Base-by-base conservation (phyloP, 441 rosid genomes). In the Mallotus repandus region DNA sequence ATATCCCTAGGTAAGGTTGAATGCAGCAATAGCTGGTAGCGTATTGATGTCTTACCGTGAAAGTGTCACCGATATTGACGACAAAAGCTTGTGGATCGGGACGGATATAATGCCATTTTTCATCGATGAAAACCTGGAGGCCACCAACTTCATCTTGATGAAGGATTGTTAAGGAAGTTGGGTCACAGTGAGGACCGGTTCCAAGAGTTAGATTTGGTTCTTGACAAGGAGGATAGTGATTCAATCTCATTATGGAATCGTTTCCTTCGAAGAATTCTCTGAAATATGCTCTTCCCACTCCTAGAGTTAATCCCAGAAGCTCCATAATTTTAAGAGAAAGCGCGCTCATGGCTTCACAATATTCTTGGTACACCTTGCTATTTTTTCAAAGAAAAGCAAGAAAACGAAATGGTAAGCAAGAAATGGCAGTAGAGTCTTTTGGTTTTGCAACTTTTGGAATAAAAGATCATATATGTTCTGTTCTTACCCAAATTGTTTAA, bases 131-230 rank as follows among this genome's bases (percentile, higher is more conserved):
- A 49, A 95, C 99, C 77, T 95, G 95, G 73, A 95, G 97, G 63
- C 99, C 99, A 63, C 89, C 83, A 14, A 93, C 92, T 45, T 84
- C 86, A 79, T 89, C 99, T 78, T 95, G 99, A 81, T 95, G 98
- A 60, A 95, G 97, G 65, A 95, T 95, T 65, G 99, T 95, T 70
- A 95, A 82, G 72, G 99, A 95, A 12, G 99, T 93, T 15, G 99
- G 99, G 74, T 95, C 99, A 69, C 97, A 93, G 81, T 95, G 99
- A 77, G 99, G 99, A n/a, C 99, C 99, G 41, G 99, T 93, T 73
- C 99, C 99, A 18, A 93, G 82, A 53, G 98, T 88, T 66, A 87
- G 85, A 63, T 95, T 94, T 38, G 98, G 97, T 77, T 90, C 88
- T 72, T 89, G 91, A 85, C 99, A 95, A 11, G 92, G 91, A 2